phyloP scores from a whole-genome alignment of 2,329 filamentous ascomycete genomes.

The Moelleriella libera region DNA sequence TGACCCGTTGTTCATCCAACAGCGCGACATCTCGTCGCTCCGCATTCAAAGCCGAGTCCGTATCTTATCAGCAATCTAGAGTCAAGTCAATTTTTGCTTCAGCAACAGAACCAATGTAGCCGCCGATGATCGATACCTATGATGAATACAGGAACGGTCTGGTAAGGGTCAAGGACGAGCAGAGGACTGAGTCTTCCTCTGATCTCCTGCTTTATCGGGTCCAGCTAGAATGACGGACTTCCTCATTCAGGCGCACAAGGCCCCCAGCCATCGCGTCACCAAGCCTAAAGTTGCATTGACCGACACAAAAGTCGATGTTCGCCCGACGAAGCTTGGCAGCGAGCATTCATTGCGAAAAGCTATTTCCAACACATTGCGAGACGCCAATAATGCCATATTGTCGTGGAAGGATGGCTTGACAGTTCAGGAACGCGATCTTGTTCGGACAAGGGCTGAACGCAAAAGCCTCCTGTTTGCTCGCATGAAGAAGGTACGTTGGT shows the following conservation, averaged over 20 bases:
- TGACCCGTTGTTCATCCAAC: too few relatives aligned
- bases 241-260: neutral
- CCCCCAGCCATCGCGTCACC: neutral
- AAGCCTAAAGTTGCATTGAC: neutral
- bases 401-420: constrained; percentile 39
- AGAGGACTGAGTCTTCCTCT: neutral
- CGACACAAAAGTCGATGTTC: neutral
- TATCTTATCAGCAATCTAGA: too few relatives aligned
- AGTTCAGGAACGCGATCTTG: constrained; percentile 32
- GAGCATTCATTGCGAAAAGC: neutral
- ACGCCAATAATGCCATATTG: constrained; percentile 26
- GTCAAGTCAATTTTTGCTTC: too few relatives aligned
- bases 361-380: constrained; percentile 2
- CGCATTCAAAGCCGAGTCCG: too few relatives aligned
- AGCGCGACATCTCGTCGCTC: too few relatives aligned
- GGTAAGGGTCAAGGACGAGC: neutral
- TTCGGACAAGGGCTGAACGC: constrained; percentile 36
- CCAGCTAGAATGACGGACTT: neutral
- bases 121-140: too few relatives aligned
- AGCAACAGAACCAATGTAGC: too few relatives aligned
- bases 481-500: constrained; percentile 43
- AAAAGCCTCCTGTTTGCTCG: constrained; percentile 48
- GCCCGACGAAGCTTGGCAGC: neutral
- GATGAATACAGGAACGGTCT: neutral
- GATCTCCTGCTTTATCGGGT: neutral